These are phyloP conservation scores for Aspergillus nanangensis DNA, from an alignment of 495 filamentous ascomycete genomes.

Conservation along the genomic window DNA sequence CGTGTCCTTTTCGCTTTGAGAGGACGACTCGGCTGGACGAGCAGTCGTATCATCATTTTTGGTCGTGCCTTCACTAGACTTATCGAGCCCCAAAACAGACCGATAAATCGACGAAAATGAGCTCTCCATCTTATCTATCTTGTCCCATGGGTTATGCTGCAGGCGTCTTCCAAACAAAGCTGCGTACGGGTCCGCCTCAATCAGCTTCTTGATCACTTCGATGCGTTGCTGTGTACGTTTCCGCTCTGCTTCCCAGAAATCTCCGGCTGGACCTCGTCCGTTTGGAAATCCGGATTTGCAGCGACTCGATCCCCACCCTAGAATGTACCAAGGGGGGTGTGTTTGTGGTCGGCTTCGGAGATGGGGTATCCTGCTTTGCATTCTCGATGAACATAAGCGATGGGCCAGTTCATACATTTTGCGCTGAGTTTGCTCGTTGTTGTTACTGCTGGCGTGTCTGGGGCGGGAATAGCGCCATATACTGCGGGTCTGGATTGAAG, in stretches of 20 bases:
- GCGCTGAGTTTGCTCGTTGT: background rate
- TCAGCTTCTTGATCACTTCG: slow-evolving; percentile 28
- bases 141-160: slow-evolving; percentile 16
- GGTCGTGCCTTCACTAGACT: background rate
- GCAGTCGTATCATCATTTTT: slow-evolving; percentile 1
- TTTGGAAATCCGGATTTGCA: slow-evolving; percentile 12
- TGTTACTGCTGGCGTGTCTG: background rate
- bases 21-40: background rate
- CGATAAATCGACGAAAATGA: slow-evolving; percentile 23
- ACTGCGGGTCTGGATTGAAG: background rate
- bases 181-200: slow-evolving; percentile 38
- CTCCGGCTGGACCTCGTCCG: slow-evolving; percentile 4
- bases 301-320: slow-evolving; percentile 8
- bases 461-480: slow-evolving; percentile 4
- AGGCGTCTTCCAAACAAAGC: slow-evolving; percentile 38
- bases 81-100: slow-evolving; percentile 19
- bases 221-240: slow-evolving; percentile 18
- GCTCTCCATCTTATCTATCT: slow-evolving; percentile 11
- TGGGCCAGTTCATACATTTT: slow-evolving; percentile 15
- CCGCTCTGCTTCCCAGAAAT: slow-evolving; percentile 17
- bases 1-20: too few relatives aligned
- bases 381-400: slow-evolving; percentile 11
- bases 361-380: slow-evolving; percentile 8
- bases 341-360: slow-evolving; percentile 1
- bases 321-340: slow-evolving; percentile 9